phyloP scores from a whole-genome alignment of 177 flowering plant species.

The Tripterygium wilfordii region DNA sequence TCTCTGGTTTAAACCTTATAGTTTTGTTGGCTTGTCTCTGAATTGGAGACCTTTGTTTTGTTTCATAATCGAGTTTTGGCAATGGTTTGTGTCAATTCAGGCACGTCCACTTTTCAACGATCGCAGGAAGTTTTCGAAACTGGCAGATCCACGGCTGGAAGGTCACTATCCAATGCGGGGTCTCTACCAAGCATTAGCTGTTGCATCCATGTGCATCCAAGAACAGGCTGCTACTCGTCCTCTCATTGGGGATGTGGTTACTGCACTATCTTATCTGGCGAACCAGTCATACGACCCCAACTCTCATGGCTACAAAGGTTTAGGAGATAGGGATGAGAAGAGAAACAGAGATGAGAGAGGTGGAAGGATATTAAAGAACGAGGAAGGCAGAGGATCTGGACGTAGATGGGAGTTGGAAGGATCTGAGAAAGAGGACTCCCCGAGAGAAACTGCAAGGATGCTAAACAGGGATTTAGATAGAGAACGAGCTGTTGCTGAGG shows the following conservation, averaged over 20 bases:
- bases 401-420: slow-evolving; percentile 70
- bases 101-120: slow-evolving; percentile 94
- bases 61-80: neutral
- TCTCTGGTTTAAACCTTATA: neutral
- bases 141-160: slow-evolving; percentile 78
- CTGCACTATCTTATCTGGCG: slow-evolving; percentile 84
- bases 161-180: slow-evolving; percentile 81
- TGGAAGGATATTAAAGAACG: slow-evolving; percentile 49
- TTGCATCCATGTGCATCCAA: slow-evolving; percentile 96
- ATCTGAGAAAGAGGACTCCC: slow-evolving; percentile 79
- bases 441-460: slow-evolving; percentile 65
- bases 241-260: slow-evolving; percentile 86
- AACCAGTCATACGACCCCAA: slow-evolving; percentile 64
- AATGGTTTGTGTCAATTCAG: slow-evolving; percentile 34
- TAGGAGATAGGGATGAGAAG: slow-evolving; percentile 50
- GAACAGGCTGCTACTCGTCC: slow-evolving; percentile 93
- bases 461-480: slow-evolving; percentile 59
- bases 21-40: neutral
- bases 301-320: slow-evolving; percentile 24
- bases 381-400: slow-evolving; percentile 73
- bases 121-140: slow-evolving; percentile 63
- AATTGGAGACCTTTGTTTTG: neutral
- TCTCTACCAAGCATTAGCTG: slow-evolving; percentile 92
- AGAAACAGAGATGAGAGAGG: slow-evolving; percentile 47
- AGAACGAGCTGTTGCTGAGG: slow-evolving; percentile 93